Base-by-base conservation (phyloP, 805 yeast species). In the Metschnikowia amazonensis region DNA sequence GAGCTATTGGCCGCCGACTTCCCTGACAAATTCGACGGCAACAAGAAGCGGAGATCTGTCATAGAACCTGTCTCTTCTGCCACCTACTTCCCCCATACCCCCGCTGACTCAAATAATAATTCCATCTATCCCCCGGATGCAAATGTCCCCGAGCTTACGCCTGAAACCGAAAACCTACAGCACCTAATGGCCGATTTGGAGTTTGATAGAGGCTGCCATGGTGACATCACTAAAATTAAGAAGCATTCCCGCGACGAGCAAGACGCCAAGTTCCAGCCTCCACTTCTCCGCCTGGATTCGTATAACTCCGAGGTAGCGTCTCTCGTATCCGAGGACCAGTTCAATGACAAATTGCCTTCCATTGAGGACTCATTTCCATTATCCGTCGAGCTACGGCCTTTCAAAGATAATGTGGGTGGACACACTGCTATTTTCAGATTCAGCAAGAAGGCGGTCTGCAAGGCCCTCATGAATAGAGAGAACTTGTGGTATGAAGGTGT, bases 401-500 rank as follows among this genome's bases (percentile, higher is more conserved):
- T 90, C 66, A 82, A 84, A 45, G 89, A 94, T 61, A 89, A 87
- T 60, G 98, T 94, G 18, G 99, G 99, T 6, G 99, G 99, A 0
- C 99, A 94, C 62, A 92, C 97, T 0, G 97, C 97, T 1, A 89
- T 94, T 29, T 94, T 92, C 69, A 79, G 92, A 52, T 94, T 94
- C 61, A 85, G 95, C 4, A 86, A 82, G 55, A 74, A 87, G 47
- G 98, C 97, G 0, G 96, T 94, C 14, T 94, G 98, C 65, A 94
- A 94, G 64, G 94, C 94, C 0, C 71, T 95, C 49, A 88, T 89
- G 49, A 89, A 87, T 57, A 75, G 96, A 46, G 99, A 94, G 60
- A 88, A 94, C 65, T 67, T 74, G 50, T 90, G 96, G 85, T 94
- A 94, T 65, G 99, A 94, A 63, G 81, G 83, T 4, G 83, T 94